Evolutionary conservation across 176 grass and related monocot genomes (phyloP).

Genomic region (Oryza rufipogon): DNA sequence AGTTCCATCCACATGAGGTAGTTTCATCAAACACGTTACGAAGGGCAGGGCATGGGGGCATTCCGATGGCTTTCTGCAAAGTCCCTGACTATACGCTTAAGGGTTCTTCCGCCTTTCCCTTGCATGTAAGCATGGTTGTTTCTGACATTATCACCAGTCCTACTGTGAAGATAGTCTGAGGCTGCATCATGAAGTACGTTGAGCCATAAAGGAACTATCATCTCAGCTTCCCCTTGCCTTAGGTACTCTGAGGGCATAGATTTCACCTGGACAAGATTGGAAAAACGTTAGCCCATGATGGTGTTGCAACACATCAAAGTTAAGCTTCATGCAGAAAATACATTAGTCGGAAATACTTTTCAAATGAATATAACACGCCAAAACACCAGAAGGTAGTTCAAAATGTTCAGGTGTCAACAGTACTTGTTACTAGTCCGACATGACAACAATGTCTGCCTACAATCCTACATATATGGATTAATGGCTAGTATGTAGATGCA

Average conservation of each 20-base stretch:
- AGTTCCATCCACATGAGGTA: neutral
- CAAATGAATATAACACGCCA: neutral
- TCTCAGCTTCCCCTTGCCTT: conserved; percentile 82
- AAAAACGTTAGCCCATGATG: conserved; percentile 34
- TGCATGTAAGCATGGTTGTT: conserved; percentile 77
- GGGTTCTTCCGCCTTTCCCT: conserved; percentile 85
- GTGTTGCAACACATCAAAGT: neutral
- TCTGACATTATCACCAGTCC: conserved; percentile 52
- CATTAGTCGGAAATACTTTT: conserved; percentile 3
- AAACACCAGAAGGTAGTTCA: neutral
- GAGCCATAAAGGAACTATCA: conserved; percentile 75
- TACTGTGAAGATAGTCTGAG: conserved; percentile 81
- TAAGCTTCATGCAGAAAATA: conserved; percentile 1
- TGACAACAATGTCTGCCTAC: neutral
- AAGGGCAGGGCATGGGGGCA: conserved; percentile 46
- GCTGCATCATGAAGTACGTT: conserved; percentile 76
- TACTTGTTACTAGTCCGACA: neutral
- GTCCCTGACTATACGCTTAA: conserved; percentile 85
- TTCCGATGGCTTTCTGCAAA: conserved; percentile 89
- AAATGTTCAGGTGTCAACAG: neutral
- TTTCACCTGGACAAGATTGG: conserved; percentile 61
- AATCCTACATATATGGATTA: neutral
- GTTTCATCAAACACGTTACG: conserved; percentile 30
- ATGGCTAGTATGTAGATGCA: neutral
- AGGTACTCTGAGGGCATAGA: conserved; percentile 77